Percentiles rank a stretch among this genome's conserved stretches.
phyloP scores from a whole-genome alignment of 768 basidiomycete species.

The Hirschioporus abietinus region DNA sequence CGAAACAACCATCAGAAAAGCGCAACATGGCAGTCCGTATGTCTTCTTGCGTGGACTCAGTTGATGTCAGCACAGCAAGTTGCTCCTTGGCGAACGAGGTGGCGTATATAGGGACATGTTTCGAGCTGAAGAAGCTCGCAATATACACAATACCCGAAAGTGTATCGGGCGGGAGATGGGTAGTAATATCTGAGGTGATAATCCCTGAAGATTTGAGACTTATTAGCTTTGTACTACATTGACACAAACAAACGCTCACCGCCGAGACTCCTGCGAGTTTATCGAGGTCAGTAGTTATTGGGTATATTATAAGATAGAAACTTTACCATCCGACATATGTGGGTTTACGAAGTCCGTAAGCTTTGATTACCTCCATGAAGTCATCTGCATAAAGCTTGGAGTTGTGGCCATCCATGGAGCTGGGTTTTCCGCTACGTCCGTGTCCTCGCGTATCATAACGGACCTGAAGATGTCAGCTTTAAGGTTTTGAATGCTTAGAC shows the following conservation, averaged over 20 bases:
- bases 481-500: background rate
- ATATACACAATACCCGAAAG: background rate
- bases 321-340: slow-evolving; percentile 18
- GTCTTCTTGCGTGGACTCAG: background rate
- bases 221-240: background rate
- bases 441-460: slow-evolving; percentile 22
- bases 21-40: background rate
- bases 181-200: background rate
- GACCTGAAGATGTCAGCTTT: slow-evolving; percentile 10
- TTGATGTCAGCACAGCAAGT: background rate
- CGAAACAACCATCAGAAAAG: background rate
- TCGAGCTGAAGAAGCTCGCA: background rate
- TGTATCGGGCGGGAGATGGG: background rate
- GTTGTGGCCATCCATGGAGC: slow-evolving; percentile 10
- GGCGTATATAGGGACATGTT: background rate
- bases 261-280: background rate
- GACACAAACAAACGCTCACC: background rate
- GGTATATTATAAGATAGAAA: background rate
- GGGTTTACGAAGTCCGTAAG: slow-evolving; percentile 17
- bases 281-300: background rate
- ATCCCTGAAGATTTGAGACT: background rate
- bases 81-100: background rate
- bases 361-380: slow-evolving; percentile 15
- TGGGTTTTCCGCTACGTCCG: slow-evolving; percentile 15
- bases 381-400: slow-evolving; percentile 17